Evolutionary conservation across 2,329 filamentous ascomycete genomes (phyloP).

Genomic region (Ophiognomonia clavigignenti-juglandacearum): DNA sequence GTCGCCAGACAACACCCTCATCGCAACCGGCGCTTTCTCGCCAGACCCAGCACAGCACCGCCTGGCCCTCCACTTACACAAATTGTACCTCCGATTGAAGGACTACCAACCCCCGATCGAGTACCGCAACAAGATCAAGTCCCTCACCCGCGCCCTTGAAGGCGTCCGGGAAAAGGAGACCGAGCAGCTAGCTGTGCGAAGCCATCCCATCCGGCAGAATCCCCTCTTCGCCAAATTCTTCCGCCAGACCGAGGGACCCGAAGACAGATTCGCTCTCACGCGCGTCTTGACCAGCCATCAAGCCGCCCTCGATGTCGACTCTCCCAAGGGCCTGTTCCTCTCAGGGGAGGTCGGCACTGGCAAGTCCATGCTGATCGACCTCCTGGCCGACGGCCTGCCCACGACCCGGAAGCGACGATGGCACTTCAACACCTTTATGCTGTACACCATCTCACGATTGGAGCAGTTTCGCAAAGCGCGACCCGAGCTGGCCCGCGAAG

Average conservation of each 20-base stretch:
- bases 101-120: conserved; percentile 71
- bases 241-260: conserved; percentile 45
- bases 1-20: conserved; percentile 64
- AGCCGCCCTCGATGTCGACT: conserved; percentile 65
- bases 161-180: conserved; percentile 26
- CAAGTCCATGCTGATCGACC: conserved; percentile 79
- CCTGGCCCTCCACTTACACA: conserved; percentile 70
- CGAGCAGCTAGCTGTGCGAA: conserved; percentile 40
- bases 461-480: conserved; percentile 54
- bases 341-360: conserved; percentile 80
- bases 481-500: conserved; percentile 17
- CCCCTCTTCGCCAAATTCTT: conserved; percentile 58
- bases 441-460: conserved; percentile 68
- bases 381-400: conserved; percentile 74
- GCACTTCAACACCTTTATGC: conserved; percentile 86
- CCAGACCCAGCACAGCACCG: conserved; percentile 70
- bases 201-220: conserved; percentile 54
- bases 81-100: conserved; percentile 69
- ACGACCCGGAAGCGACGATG: conserved; percentile 68
- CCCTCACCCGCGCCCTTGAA: conserved; percentile 48
- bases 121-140: conserved; percentile 61
- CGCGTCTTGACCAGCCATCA: conserved; percentile 66
- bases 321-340: conserved; percentile 69
- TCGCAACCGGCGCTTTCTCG: conserved; percentile 61
- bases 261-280: conserved; percentile 60